These are phyloP conservation scores for Colletotrichum sp. DNA, from an alignment of 2,329 filamentous ascomycete species.

Conservation along the genomic window DNA sequence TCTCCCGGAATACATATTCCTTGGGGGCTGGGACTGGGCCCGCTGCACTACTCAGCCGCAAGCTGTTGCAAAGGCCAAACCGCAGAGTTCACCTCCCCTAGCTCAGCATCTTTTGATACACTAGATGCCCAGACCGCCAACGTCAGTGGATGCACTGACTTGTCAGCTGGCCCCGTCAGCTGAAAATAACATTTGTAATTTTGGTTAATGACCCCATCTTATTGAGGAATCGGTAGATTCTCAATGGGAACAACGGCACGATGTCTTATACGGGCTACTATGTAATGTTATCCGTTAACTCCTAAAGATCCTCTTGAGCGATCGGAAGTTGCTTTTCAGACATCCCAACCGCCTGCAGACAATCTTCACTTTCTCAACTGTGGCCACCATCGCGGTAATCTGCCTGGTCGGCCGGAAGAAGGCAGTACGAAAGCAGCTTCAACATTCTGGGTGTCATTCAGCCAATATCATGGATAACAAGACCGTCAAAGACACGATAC, in stretches of 20 bases:
- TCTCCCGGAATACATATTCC: neutral
- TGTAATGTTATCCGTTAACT: neutral
- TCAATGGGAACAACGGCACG: neutral
- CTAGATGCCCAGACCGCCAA: neutral
- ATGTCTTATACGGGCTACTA: neutral
- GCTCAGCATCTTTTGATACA: neutral
- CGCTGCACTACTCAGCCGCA: neutral
- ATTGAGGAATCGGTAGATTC: too few relatives aligned
- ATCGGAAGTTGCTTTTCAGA: neutral
- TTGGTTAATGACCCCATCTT: neutral
- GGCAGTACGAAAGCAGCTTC: neutral
- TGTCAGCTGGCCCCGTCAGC: neutral
- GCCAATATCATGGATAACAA: neutral
- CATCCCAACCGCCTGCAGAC: neutral
- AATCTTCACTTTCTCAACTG: neutral
- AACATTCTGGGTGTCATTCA: neutral
- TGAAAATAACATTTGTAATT: neutral
- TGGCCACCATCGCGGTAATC: neutral
- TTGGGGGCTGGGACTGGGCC: neutral
- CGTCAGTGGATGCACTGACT: neutral
- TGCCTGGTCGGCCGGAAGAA: neutral
- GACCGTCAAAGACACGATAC: constrained; percentile 5
- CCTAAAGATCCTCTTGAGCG: neutral
- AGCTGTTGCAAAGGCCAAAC: neutral
- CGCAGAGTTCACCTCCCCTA: neutral